Base-by-base conservation (phyloP, 2,329 filamentous ascomycete species). In the Neoarthrinium moseri region DNA sequence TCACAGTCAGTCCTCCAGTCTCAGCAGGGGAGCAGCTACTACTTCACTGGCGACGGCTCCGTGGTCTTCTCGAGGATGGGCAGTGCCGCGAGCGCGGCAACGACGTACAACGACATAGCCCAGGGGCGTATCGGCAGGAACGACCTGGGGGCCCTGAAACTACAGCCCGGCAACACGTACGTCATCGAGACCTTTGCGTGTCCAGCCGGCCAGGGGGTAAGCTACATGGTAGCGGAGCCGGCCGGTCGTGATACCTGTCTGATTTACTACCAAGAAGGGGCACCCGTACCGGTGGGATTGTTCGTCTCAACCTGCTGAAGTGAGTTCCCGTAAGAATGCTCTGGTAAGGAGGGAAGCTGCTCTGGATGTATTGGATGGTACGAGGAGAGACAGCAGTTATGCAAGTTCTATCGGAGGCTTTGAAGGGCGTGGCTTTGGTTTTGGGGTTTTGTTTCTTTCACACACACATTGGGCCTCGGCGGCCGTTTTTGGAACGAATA, bases 181-280 rank as follows among this genome's bases (percentile, higher is more conserved):
- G 63, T 70, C 38, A 70, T 84, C 34, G 63, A 67, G 8, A 76
- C 67, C 5, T 80, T 79, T 53, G 56, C 63, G 13, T 85, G 81
- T 55, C 72, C 73, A 0, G 75, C 73, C 35, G 78, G 77, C 2
- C 43, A 76, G 59, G 68, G 67, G 13, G 61, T 84, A 18, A 66
- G 64, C 4, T 80, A 73, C 55, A 67, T 78, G 64, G 70, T 84
- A 55, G 73, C 66, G 45, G 51, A 49, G 21, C 43, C 49, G 15
- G 67, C 70, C 35, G 64, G 64, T 5, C 77, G 74, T 2, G 67
- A 66, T 52, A 78, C 79, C 22, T 59, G 68, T 39, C 62, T 86
- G 41, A 64, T 75, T 45, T 86, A 75, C 63, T 84, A 86, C 66
- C 74, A 87, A 64, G 80, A 86, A 58, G 83, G 68, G 54, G 82